Evolutionary conservation across 2,329 filamentous ascomycete species (phyloP), one percentile per base, ranked within the genome.

Genomic region (Aspergillus spinulosporus): DNA sequence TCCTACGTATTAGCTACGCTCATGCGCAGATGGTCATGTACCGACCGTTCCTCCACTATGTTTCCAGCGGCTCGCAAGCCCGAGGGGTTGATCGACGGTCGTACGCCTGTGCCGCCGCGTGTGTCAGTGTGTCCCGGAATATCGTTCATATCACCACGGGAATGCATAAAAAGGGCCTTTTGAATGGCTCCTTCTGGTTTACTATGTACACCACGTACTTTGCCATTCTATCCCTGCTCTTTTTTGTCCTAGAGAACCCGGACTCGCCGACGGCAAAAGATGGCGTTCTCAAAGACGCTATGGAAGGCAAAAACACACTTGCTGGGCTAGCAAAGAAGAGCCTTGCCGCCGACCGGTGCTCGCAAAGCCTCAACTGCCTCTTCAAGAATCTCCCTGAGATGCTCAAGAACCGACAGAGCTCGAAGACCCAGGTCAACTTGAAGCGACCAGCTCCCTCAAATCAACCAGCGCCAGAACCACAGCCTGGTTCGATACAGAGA

Each of bases 321-420:
- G 84, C 86, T 49, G 86, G 85, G 12, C 81, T 97, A 56, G 88
- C 92, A 2, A 86, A 89, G 65, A 88, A 88, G 66, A 97, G 92
- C 68, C 82, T 95, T 80, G 92, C 92, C 36, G 94, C 94, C 2
- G 91, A 97, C 69, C 82, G 90, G 59, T 94, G 95, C 66, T 90
- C 89, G 1, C 82, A 80, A 45, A 88, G 90, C 40, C 80, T 99
- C 29, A 84, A 86, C 69, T 81, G 81, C 48, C 81, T 97, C 5
- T 97, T 97, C 70, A 89, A 94, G 58, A 85, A 92, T 67, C 75
- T 97, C 1, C 91, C 92, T 1, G 87, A 88, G 49, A 82, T 82
- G 55, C 77, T 95, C 34, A 87, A 86, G 64, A 78, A 83, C 53
- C 71, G 76, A 34, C 75, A 80, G 56, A 78, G 74, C 47, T 75